Evolutionary conservation across 768 basidiomycete species (phyloP).

Genomic region (Boletus coccyginus): DNA sequence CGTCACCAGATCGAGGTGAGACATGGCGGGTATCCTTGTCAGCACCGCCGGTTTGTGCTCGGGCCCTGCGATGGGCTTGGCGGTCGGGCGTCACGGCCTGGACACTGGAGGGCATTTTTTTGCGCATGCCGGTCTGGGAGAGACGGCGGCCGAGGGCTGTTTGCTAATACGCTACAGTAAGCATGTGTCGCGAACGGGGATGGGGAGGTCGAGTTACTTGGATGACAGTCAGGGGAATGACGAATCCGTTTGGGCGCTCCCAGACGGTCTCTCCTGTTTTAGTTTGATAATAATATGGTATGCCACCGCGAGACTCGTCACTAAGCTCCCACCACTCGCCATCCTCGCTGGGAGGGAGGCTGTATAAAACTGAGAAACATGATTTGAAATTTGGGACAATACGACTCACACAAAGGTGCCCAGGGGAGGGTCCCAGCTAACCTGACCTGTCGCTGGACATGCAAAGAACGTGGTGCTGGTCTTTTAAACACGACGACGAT

Average conservation of each 20-base stretch:
- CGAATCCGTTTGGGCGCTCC: slow-evolving; percentile 86
- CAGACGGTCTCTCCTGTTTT: slow-evolving; percentile 89
- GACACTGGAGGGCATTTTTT: slow-evolving; percentile 6
- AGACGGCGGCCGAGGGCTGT: slow-evolving; percentile 70
- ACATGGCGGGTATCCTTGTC: slow-evolving; percentile 34
- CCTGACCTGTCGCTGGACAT: slow-evolving; percentile 88
- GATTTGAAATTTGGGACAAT: slow-evolving; percentile 16
- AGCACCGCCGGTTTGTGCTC: slow-evolving; percentile 33
- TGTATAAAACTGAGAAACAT: slow-evolving; percentile 29
- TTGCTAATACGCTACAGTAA: slow-evolving; percentile 43
- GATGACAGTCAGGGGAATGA: slow-evolving; percentile 86
- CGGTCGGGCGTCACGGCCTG: slow-evolving; percentile 25
- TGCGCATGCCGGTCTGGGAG: slow-evolving; percentile 49
- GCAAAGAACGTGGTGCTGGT: slow-evolving; percentile 79
- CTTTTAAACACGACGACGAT: slow-evolving; percentile 29
- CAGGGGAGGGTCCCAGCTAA: slow-evolving; percentile 90
- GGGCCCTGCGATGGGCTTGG: slow-evolving; percentile 36
- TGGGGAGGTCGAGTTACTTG: slow-evolving; percentile 51
- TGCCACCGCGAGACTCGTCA: slow-evolving; percentile 78
- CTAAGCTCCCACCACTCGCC: slow-evolving; percentile 97
- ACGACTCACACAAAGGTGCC: slow-evolving; percentile 79
- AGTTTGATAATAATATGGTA: slow-evolving; percentile 94
- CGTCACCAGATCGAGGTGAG: slow-evolving; percentile 24
- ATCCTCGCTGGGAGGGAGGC: slow-evolving; percentile 76
- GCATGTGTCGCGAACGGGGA: not conserved